These are phyloP conservation scores for Termitomyces titanicus DNA, from an alignment of 768 basidiomycete genomes.

Conservation along the genomic window DNA sequence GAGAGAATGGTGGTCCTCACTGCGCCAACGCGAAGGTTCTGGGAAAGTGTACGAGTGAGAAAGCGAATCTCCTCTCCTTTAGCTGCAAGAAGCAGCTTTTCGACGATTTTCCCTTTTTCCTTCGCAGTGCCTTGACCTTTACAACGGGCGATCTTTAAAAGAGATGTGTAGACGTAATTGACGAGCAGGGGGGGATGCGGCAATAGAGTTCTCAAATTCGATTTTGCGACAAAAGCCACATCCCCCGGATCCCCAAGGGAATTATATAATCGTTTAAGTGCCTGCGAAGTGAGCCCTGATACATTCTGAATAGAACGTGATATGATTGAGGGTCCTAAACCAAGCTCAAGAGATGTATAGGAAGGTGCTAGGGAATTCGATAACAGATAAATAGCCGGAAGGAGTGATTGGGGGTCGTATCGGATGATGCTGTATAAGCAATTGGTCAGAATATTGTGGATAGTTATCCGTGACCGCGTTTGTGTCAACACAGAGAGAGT, in stretches of 20 bases:
- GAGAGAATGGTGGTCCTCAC: conserved; percentile 80
- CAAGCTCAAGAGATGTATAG: conserved; percentile 68
- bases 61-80: conserved; percentile 87
- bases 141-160: conserved; percentile 62
- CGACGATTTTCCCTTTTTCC: conserved; percentile 73
- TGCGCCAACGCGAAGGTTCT: conserved; percentile 84
- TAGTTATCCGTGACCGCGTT: conserved; percentile 71
- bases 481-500: conserved; percentile 55
- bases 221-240: conserved; percentile 82
- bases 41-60: conserved; percentile 68
- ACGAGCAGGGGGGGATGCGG: conserved; percentile 68
- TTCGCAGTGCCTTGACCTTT: conserved; percentile 77
- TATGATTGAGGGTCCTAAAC: conserved; percentile 64
- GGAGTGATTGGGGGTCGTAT: conserved; percentile 64
- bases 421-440: conserved; percentile 63
- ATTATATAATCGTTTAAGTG: conserved; percentile 66
- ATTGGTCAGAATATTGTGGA: conserved; percentile 70
- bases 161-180: conserved; percentile 58
- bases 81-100: conserved; percentile 79
- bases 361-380: conserved; percentile 79
- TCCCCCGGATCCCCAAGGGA: conserved; percentile 82
- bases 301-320: conserved; percentile 69
- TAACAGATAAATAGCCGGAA: conserved; percentile 76
- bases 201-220: conserved; percentile 67
- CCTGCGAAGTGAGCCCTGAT: conserved; percentile 57